These are phyloP conservation scores for Pezicula neosporulosa DNA, from an alignment of 2,329 filamentous ascomycete genomes.

Conservation along the genomic window DNA sequence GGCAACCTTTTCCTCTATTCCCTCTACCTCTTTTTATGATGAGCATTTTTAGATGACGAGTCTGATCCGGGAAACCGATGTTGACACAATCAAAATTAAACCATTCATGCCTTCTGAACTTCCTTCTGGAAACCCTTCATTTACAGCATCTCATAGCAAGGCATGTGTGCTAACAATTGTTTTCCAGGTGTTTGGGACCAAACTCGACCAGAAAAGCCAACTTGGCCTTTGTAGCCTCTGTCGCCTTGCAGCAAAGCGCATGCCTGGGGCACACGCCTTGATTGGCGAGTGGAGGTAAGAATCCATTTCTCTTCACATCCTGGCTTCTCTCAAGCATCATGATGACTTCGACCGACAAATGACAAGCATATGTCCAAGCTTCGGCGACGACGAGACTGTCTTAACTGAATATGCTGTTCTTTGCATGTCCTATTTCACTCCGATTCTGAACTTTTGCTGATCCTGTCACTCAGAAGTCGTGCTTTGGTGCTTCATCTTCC, in stretches of 20 bases:
- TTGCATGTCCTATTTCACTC: constrained; percentile 2
- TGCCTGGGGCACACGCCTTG: neutral
- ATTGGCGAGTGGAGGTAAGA: constrained; percentile 1
- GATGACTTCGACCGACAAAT: constrained; percentile 80
- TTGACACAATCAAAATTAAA: constrained; percentile 62
- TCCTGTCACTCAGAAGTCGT: neutral
- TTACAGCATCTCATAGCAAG: neutral
- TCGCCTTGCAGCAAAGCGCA: neutral
- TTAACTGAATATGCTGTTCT: constrained; percentile 38
- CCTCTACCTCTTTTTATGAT: constrained; percentile 34
- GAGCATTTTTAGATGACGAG: constrained; percentile 68
- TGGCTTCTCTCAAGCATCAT: constrained; percentile 41
- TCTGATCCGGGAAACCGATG: constrained; percentile 73
- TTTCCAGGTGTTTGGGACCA: constrained; percentile 1
- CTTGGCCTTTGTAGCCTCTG: no score
- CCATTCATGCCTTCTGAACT: constrained; percentile 67
- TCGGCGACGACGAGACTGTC: constrained; percentile 52
- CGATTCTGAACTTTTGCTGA: constrained; percentile 11
- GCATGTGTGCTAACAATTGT: constrained; percentile 12
- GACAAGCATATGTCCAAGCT: constrained; percentile 99
- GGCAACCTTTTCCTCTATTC: constrained; percentile 6
- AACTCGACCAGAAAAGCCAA: neutral
- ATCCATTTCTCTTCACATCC: constrained; percentile 7
- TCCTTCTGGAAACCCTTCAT: constrained; percentile 26
- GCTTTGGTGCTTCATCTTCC: no score